Percentiles rank a stretch among this genome's conserved stretches.
Evolutionary conservation across 345 rosid genomes (phyloP).

Genomic region (Arabis alpina): DNA sequence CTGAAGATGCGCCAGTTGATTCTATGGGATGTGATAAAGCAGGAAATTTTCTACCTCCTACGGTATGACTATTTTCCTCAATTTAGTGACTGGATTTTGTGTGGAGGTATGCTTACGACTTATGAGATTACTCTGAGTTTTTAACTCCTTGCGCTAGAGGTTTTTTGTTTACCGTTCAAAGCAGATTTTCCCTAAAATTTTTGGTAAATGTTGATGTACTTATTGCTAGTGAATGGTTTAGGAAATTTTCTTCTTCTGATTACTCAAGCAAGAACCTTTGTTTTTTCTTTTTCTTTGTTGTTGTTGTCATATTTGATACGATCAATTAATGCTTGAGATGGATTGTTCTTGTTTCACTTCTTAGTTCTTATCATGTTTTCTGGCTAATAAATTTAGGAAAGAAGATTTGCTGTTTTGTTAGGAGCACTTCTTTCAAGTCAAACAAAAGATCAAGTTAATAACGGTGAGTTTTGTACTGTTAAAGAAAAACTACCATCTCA

Average conservation of each 20-base stretch:
- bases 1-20: conserved; percentile 50
- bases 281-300: too few relatives aligned
- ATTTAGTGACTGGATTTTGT: not conserved
- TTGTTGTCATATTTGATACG: too few relatives aligned
- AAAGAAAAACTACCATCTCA: not conserved
- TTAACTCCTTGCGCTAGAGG: not conserved
- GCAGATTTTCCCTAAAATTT: not conserved
- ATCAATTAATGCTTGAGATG: too few relatives aligned
- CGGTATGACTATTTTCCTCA: conserved; percentile 37
- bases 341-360: not conserved
- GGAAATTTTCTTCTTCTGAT: not conserved
- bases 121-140: not conserved
- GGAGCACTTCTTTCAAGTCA: conserved; percentile 83
- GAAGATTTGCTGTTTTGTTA: conserved; percentile 76
- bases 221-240: not conserved
- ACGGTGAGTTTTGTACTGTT: conserved; percentile 52
- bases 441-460: conserved; percentile 78
- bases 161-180: conserved; percentile 14
- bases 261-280: conserved; percentile 16
- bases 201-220: not conserved
- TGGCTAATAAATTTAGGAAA: conserved; percentile 54
- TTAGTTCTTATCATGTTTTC: too few relatives aligned
- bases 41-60: conserved; percentile 45
- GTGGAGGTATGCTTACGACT: not conserved
- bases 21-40: conserved; percentile 51